Evolutionary conservation across 495 filamentous ascomycete genomes (phyloP).

Genomic region (Saxispiralis lemnorum): DNA sequence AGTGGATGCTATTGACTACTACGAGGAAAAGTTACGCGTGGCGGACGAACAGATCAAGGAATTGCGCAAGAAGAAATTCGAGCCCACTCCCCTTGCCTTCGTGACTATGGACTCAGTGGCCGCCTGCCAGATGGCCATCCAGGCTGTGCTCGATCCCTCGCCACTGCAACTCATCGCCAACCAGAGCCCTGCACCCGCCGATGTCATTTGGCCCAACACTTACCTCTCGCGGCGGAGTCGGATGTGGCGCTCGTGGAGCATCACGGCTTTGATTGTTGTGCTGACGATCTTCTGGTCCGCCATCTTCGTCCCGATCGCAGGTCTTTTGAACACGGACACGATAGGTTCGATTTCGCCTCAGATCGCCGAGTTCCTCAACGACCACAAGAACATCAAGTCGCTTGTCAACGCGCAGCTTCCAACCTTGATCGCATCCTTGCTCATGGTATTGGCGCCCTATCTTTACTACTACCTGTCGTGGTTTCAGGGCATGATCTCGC

Average conservation of each 20-base stretch:
- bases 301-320: slow-evolving; percentile 64
- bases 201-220: slow-evolving; percentile 85
- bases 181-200: slow-evolving; percentile 68
- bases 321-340: slow-evolving; percentile 55
- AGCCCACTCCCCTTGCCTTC: slow-evolving; percentile 68
- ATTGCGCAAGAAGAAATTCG: slow-evolving; percentile 59
- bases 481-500: slow-evolving; percentile 79
- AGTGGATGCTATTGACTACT: slow-evolving; percentile 86
- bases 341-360: slow-evolving; percentile 54
- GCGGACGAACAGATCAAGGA: slow-evolving; percentile 58
- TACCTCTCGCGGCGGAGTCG: slow-evolving; percentile 62
- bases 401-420: slow-evolving; percentile 78
- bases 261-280: slow-evolving; percentile 64
- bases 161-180: slow-evolving; percentile 73
- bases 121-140: slow-evolving; percentile 84
- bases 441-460: slow-evolving; percentile 81
- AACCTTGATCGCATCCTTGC: slow-evolving; percentile 61
- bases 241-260: slow-evolving; percentile 58
- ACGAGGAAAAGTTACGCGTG: slow-evolving; percentile 64
- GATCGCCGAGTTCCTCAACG: slow-evolving; percentile 47
- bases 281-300: slow-evolving; percentile 81
- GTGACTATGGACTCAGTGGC: slow-evolving; percentile 93
- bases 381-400: slow-evolving; percentile 48
- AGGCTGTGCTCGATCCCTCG: slow-evolving; percentile 75
- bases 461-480: slow-evolving; percentile 53